phyloP scores from a whole-genome alignment of 345 rosid species.

The Aquilaria malaccensis region DNA sequence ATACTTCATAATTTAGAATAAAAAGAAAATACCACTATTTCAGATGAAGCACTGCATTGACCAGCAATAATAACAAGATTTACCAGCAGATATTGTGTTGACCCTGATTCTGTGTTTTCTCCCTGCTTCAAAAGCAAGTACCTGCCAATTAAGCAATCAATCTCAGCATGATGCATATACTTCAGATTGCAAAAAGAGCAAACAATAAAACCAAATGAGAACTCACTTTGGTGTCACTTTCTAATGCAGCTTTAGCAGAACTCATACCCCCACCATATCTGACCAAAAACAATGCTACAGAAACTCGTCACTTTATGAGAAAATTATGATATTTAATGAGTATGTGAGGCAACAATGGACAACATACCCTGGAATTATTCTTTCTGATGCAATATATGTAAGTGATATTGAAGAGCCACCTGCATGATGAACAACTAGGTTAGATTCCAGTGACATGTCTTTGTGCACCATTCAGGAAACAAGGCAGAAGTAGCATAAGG shows the following conservation, averaged over 20 bases:
- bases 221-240: slow-evolving; percentile 84
- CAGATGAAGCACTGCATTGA: no score
- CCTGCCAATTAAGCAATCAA: slow-evolving; percentile 27
- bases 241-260: slow-evolving; percentile 95
- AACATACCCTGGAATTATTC: slow-evolving; percentile 84
- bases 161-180: neutral
- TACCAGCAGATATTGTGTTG: slow-evolving; percentile 72
- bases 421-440: slow-evolving; percentile 25
- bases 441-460: slow-evolving; percentile 11
- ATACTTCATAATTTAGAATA: neutral
- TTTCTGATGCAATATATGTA: slow-evolving; percentile 91
- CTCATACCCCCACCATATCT: slow-evolving; percentile 99
- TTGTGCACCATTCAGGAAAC: neutral
- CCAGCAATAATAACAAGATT: neutral
- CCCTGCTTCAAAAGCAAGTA: slow-evolving; percentile 75
- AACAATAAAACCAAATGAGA: slow-evolving; percentile 6
- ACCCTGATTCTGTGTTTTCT: slow-evolving; percentile 63
- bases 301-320: slow-evolving; percentile 2
- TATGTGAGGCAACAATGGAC: neutral
- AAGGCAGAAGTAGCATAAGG: neutral
- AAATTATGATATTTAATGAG: neutral
- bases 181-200: neutral
- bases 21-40: neutral
- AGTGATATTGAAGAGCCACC: slow-evolving; percentile 96
- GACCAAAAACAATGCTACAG: slow-evolving; percentile 9